These are phyloP conservation scores for Cordyceps cicadae DNA, from an alignment of 2,329 filamentous ascomycete species.

Conservation along the genomic window DNA sequence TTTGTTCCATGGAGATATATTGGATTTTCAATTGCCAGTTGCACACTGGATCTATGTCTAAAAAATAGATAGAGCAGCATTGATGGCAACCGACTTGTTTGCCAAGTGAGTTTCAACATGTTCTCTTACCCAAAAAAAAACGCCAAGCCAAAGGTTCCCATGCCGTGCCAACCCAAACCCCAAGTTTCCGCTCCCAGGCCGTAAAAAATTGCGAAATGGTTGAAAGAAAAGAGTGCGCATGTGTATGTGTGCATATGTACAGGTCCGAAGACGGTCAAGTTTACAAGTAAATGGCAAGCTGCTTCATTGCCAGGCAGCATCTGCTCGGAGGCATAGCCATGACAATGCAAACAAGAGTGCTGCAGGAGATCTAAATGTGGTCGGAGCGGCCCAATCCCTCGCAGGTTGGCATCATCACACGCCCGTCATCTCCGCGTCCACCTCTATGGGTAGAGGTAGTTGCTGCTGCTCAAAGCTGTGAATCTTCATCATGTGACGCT, in stretches of 20 bases:
- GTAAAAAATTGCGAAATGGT: not conserved
- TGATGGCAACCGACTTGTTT: not conserved
- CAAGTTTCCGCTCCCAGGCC: not conserved
- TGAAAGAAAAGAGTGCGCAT: not conserved
- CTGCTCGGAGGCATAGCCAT: not conserved
- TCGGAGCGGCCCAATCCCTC: too few relatives aligned
- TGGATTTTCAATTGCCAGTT: not conserved
- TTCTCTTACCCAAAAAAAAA: not conserved
- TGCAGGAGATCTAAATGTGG: not conserved
- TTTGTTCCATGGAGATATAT: not conserved
- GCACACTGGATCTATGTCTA: not conserved
- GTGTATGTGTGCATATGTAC: slow-evolving; percentile 3
- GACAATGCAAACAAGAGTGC: not conserved
- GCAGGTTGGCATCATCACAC: not conserved
- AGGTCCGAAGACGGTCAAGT: not conserved
- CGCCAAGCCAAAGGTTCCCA: not conserved
- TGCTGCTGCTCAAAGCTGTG: slow-evolving; percentile 36
- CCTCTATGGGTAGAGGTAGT: slow-evolving; percentile 36
- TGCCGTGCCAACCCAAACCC: not conserved
- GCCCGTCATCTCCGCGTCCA: slow-evolving; percentile 21
- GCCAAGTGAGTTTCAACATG: not conserved
- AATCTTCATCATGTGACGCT: slow-evolving; percentile 54
- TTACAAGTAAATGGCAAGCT: not conserved
- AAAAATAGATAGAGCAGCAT: not conserved
- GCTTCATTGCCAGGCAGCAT: not conserved